Evolutionary conservation across 805 yeast species (phyloP).

Genomic region (Zygosaccharomyces bisporus): DNA sequence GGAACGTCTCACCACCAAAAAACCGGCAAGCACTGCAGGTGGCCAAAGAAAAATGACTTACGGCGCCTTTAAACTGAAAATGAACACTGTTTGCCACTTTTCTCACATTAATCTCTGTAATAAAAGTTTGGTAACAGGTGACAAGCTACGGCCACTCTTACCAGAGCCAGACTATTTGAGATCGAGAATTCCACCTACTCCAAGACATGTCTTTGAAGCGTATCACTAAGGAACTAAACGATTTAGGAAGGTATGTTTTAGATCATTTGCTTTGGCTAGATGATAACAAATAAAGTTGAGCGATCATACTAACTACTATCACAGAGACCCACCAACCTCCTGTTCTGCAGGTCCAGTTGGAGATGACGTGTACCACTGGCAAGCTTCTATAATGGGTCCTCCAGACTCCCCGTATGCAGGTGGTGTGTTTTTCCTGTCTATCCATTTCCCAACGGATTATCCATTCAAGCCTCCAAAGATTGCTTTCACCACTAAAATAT

Average conservation of each 20-base stretch:
- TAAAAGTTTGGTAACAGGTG: not conserved
- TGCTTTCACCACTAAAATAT: conserved; percentile 88
- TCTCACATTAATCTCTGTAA: not conserved
- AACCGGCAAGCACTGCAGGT: not conserved
- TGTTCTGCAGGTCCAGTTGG: conserved; percentile 99
- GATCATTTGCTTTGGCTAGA: too few species aligned
- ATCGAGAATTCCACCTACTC: not conserved
- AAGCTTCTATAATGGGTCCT: conserved; percentile 99
- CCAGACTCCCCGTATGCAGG: conserved; percentile 87
- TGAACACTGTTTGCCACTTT: not conserved
- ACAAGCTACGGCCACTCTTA: not conserved
- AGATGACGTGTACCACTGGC: conserved; percentile 98
- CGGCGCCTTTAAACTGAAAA: not conserved
- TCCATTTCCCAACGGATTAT: conserved; percentile 98
- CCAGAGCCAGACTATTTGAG: not conserved
- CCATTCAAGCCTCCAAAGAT: conserved; percentile 98
- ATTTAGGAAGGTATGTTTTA: conserved; percentile 79
- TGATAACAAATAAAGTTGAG: not conserved
- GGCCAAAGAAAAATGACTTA: not conserved
- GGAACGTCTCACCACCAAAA: conserved; percentile 1
- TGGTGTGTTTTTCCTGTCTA: conserved; percentile 93
- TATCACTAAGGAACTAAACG: conserved; percentile 92
- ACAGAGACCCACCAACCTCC: conserved; percentile 96
- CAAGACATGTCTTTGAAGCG: conserved; percentile 80
- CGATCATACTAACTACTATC: not conserved